These are phyloP conservation scores for Penicillium thymicola DNA, from an alignment of 2,329 filamentous ascomycete genomes.

Conservation along the genomic window DNA sequence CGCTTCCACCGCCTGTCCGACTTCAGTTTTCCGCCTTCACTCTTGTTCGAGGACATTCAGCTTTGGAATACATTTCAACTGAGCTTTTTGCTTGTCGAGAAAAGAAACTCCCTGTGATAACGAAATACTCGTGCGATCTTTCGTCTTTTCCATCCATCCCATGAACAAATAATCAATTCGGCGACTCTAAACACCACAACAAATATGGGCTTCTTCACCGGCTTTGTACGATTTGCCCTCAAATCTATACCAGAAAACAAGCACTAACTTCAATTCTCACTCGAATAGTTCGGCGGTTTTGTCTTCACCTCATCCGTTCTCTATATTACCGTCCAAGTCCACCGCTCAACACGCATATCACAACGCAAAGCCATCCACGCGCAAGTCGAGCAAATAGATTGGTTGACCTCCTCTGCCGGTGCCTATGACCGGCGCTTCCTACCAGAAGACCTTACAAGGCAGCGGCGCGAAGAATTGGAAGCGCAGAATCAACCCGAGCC, in stretches of 20 bases:
- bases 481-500: constrained; percentile 26
- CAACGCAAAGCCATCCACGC: constrained; percentile 46
- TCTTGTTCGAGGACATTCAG: neutral
- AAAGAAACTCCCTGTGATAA: neutral
- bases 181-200: constrained; percentile 31
- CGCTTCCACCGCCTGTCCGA: constrained; percentile 23
- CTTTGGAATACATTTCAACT: neutral
- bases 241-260: neutral
- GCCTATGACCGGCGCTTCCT: constrained; percentile 34
- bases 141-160: neutral
- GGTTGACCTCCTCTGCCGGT: constrained; percentile 35
- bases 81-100: neutral
- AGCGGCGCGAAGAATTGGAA: constrained; percentile 10
- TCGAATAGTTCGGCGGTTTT: constrained; percentile 65
- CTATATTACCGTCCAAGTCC: constrained; percentile 68
- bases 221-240: constrained; percentile 60
- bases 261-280: constrained; percentile 1
- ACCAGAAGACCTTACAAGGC: constrained; percentile 12
- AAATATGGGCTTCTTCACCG: constrained; percentile 65
- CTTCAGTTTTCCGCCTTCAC: constrained; percentile 16
- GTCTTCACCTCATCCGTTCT: constrained; percentile 70
- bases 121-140: neutral
- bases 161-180: neutral
- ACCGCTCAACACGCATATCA: constrained; percentile 62
- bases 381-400: constrained; percentile 43